Base-by-base conservation (phyloP, 257 asterid species). In the Fraxinus pennsylvanica region DNA sequence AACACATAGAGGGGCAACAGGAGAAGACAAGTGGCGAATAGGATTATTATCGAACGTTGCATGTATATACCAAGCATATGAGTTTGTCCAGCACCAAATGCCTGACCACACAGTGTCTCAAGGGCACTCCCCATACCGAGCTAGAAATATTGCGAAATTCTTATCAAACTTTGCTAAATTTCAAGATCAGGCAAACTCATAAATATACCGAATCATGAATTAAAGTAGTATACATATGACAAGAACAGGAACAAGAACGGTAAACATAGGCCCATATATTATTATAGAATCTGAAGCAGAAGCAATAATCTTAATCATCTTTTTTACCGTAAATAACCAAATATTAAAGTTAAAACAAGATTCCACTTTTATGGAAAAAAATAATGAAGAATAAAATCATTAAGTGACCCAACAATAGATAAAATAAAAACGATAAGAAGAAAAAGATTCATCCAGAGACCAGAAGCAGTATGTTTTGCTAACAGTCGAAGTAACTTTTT, bases 71-170 rank as follows among this genome's bases (percentile, higher is more conserved):
- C 92, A 61, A 88, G 29, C 89, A 88, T 84, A 52, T 75, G 57
- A 35, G 81, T 66, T 47, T 79, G 79, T 33, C 83, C 87, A 0
- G 88, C 90, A 6, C 92, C 92, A 67, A 76, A 86, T 19, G 92
- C 90, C 74, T 88, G 90, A 2, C 92, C 90, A 41, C 92, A 80
- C 19, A 88, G 76, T 21, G 91, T 88, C 75, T 88, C 92, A 41
- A 86, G 43, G 0, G 92, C 92, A 81, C 92, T 88, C 0, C 85
- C 90, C 92, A 88, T 88, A 19, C 90, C 92, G 25, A 88, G 78
- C 90, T 88, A 75, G 47, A 47, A 45, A 54, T 13, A 12, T 4
- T 41, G 47, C 76, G 70, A 33, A 74, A 52, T 50, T 21, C 6
- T 30, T 13, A 66, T 39, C 45, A 63, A 29, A 19, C 35, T 27